Conservation (phyloP, 2,329 filamentous ascomycete species). For the Cladophialophora yegresii region DNA sequence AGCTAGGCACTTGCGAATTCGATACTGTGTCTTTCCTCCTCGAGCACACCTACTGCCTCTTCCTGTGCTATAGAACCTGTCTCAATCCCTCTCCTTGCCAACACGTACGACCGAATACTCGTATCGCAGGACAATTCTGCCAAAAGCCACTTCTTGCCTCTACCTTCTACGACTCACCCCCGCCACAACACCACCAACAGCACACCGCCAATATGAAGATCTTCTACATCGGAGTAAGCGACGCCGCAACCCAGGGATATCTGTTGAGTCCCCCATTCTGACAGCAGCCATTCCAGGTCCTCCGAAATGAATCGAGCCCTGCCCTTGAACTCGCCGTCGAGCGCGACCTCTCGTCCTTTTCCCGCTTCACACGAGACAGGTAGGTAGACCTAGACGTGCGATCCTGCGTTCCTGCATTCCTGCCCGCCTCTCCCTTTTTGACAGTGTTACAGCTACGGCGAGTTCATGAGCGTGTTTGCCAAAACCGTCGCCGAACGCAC, state of each 20-base stretch:
- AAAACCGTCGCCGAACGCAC: constrained; percentile 87
- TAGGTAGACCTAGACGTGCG: constrained; percentile 49
- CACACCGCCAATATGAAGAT: constrained; percentile 40
- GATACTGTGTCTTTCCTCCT: constrained; percentile 1
- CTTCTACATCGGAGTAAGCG: constrained; percentile 41
- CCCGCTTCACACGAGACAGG: constrained; percentile 74
- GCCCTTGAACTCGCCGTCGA: constrained; percentile 74
- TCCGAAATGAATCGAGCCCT: constrained; percentile 76
- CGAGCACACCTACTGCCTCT: background rate
- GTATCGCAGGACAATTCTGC: background rate
- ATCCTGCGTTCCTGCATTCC: background rate
- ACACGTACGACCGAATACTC: background rate
- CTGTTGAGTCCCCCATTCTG: constrained; percentile 3
- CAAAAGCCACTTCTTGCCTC: background rate
- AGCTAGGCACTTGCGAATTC: constrained; percentile 3
- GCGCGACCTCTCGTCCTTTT: constrained; percentile 76
- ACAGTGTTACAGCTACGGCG: constrained; percentile 50
- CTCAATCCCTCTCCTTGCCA: background rate
- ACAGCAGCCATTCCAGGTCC: constrained; percentile 58
- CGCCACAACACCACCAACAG: background rate
- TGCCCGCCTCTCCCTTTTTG: background rate
- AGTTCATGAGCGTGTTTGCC: constrained; percentile 82
- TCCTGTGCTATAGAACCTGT: background rate
- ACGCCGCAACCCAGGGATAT: background rate
- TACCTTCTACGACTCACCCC: background rate